Evolutionary conservation across 116 monocot species (phyloP), one percentile per base, ranked within the genome.

Genomic region (Trichopus zeylanicus): DNA sequence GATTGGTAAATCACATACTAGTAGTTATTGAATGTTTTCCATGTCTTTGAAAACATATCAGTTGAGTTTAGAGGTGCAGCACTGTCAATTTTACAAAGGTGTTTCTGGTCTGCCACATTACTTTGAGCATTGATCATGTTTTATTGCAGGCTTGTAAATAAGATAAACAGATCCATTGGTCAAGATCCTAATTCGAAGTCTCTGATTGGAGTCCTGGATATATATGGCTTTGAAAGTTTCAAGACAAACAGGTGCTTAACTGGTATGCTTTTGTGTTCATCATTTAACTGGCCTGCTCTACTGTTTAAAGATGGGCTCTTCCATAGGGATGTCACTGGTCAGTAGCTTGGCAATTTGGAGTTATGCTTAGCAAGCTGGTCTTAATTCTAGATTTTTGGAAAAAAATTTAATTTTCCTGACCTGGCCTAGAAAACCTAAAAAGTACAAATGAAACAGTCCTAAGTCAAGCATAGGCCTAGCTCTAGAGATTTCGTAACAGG

Each of bases 161-260:
- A 78, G 59, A 94, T 94, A 39, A 94, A 94, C 55, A 78, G 18
- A 62, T 86, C 94, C 31, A 94, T 94, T 59, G 94, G 94, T 13
- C 94, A 94, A 83, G 94, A 94, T 86, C 80, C 85, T 66, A 26
- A 81, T 54, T 89, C 94, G 26, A 94, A 86, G 59, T 69, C 66
- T 60, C 70, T 86, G 51, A 89, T 94, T 56, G 94, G 94, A 6
- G 94, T 94, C 55, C 71, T 94, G 55, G 94, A 94, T 77, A 94
- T 94, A 38, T 94, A 94, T 83, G 94, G 94, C 30, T 94, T 94
- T 81, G 94, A 94, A 75, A 89, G 94, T 73, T 94, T 94, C 80
- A 89, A 89, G 73, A 94, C 75, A 68, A 64, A 67, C 68, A 58
- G 72, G 76, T 76, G 76, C 76, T 76, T 66, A 61, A 66, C 52